These are phyloP conservation scores for Exophiala lecanii-corni DNA, from an alignment of 2,329 filamentous ascomycete species.

Conservation along the genomic window DNA sequence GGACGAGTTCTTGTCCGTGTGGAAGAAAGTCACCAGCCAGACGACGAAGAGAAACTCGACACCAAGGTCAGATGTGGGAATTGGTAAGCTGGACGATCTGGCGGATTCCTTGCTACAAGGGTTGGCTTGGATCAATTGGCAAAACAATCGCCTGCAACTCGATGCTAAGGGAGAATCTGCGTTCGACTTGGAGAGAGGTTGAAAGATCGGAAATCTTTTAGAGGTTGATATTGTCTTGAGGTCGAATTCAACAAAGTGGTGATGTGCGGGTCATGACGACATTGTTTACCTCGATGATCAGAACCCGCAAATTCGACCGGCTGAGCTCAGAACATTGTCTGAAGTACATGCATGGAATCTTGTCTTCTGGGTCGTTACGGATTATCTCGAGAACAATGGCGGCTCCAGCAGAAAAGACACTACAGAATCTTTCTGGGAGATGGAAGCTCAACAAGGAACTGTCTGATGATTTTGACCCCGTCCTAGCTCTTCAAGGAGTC, in stretches of 20 bases:
- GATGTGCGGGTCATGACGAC: constrained; percentile 5
- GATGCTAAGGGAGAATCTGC: constrained; percentile 14
- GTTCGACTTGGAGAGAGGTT: constrained; percentile 10
- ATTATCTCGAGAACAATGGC: not conserved
- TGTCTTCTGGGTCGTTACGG: too few relatives aligned
- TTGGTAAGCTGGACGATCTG: constrained; percentile 72
- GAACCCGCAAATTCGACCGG: too few relatives aligned
- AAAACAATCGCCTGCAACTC: constrained; percentile 33
- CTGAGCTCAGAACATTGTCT: too few relatives aligned
- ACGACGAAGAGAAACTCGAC: constrained; percentile 1
- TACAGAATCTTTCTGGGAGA: not conserved
- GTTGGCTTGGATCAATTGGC: constrained; percentile 72
- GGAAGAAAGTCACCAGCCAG: constrained; percentile 6
- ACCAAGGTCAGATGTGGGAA: not conserved
- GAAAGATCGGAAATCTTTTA: not conserved
- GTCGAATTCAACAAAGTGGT: too few relatives aligned
- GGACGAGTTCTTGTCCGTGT: constrained; percentile 12
- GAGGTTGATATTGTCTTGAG: too few relatives aligned
- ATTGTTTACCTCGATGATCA: not conserved
- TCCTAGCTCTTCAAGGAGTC: constrained; percentile 8
- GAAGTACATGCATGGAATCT: too few relatives aligned
- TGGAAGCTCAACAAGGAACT: constrained; percentile 6
- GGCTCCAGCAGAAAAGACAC: not conserved
- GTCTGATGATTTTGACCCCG: constrained; percentile 3
- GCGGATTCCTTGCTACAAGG: constrained; percentile 76